A percentile compares a stretch with the other conserved stretches of the same genome.
phyloP scores from a whole-genome alignment of 2,329 filamentous ascomycete genomes.

The Magnaporthiopsis rhizophila region DNA sequence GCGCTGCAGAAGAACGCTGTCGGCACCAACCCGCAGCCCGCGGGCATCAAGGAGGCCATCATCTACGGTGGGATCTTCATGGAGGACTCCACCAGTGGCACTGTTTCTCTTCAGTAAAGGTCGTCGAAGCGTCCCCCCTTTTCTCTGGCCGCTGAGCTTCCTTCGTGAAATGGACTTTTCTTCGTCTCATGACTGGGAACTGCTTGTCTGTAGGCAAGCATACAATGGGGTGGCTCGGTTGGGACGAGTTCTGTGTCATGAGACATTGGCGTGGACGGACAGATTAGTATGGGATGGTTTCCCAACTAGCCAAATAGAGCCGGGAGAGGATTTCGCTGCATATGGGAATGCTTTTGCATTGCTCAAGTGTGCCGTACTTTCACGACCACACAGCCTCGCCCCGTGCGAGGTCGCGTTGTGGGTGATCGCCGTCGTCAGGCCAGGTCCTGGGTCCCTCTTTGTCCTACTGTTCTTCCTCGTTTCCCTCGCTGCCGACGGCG shows the following conservation, averaged over 20 bases:
- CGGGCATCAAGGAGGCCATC: constrained; percentile 4
- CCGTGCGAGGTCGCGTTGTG: too few relatives aligned
- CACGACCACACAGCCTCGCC: too few relatives aligned
- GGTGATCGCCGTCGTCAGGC: too few relatives aligned
- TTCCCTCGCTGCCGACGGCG: too few relatives aligned
- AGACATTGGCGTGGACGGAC: neutral
- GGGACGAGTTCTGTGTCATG: neutral
- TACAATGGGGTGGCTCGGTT: neutral
- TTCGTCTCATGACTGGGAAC: too few relatives aligned
- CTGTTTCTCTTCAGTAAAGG: constrained; percentile 2
- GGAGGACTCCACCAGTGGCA: constrained; percentile 5
- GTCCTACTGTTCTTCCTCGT: too few relatives aligned
- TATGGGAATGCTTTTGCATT: neutral
- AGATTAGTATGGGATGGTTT: neutral
- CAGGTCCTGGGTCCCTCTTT: too few relatives aligned
- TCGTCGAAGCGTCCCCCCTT: neutral
- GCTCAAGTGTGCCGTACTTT: neutral
- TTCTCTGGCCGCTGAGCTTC: neutral
- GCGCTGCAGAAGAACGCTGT: constrained; percentile 7
- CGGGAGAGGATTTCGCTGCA: neutral
- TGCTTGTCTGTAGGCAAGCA: too few relatives aligned
- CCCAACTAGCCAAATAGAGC: neutral
- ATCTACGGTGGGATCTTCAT: constrained; percentile 7
- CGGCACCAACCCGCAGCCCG: neutral
- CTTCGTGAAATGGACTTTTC: neutral